A percentile compares a stretch with the other conserved stretches of the same genome.
phyloP scores from a whole-genome alignment of 495 filamentous ascomycete genomes.

The Neurospora sp. region DNA sequence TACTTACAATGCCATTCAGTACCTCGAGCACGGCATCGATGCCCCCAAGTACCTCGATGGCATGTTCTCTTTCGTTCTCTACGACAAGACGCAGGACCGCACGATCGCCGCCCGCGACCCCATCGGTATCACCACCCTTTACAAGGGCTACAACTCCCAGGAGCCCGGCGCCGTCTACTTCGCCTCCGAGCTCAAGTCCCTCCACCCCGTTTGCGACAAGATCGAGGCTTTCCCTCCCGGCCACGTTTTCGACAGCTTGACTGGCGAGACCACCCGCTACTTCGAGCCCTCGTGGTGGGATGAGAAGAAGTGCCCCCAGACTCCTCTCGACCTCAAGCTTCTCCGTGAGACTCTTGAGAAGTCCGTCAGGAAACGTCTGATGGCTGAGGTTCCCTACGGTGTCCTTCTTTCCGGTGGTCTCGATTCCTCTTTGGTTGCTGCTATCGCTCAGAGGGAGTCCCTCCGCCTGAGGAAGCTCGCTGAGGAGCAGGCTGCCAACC shows the following conservation, averaged over 20 bases:
- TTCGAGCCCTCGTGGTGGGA: conserved; percentile 94
- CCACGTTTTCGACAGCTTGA: conserved; percentile 89
- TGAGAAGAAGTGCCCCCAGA: conserved; percentile 61
- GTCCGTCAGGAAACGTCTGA: conserved; percentile 89
- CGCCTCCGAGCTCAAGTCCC: conserved; percentile 89
- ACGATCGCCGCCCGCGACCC: conserved; percentile 91
- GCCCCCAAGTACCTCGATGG: conserved; percentile 92
- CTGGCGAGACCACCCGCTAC: conserved; percentile 69
- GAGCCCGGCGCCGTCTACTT: conserved; percentile 86
- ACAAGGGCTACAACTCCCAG: conserved; percentile 77
- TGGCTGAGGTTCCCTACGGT: conserved; percentile 98
- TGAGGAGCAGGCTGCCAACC: conserved; percentile 32
- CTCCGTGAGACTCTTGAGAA: conserved; percentile 76
- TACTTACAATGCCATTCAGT: conserved; percentile 39
- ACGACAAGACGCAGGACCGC: conserved; percentile 85
- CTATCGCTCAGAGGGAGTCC: conserved; percentile 91
- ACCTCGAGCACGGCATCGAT: conserved; percentile 83
- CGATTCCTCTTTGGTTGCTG: conserved; percentile 88
- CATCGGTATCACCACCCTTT: conserved; percentile 95
- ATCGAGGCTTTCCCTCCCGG: conserved; percentile 91
- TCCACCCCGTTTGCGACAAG: conserved; percentile 90
- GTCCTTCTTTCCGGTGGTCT: conserved; percentile 91
- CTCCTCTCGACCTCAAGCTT: conserved; percentile 68
- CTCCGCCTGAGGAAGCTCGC: conserved; percentile 57
- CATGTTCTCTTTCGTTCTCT: conserved; percentile 99